A percentile compares a stretch with the other conserved stretches of the same genome.
Conservation (phyloP, 768 basidiomycete genomes). For the Lactifluus hygrophoroides region DNA sequence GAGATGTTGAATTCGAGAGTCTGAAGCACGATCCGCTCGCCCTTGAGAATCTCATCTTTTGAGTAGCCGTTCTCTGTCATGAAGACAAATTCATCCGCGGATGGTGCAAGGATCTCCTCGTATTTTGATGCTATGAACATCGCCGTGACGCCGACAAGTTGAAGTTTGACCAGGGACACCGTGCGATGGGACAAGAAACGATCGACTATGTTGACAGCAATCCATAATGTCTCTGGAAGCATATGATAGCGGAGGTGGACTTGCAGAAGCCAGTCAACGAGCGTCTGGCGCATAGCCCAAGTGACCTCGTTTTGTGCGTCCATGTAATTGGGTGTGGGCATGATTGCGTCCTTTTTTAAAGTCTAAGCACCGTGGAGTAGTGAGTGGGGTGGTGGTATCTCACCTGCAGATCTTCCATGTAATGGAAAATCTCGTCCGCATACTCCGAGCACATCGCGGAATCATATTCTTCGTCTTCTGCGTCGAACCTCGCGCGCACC, state of each 20-base stretch:
- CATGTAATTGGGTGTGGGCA: conserved; percentile 95
- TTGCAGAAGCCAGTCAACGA: conserved; percentile 97
- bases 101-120: conserved; percentile 96
- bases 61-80: conserved; percentile 95
- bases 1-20: conserved; percentile 93
- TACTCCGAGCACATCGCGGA: conserved; percentile 98
- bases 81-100: conserved; percentile 95
- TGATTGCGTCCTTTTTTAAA: conserved; percentile 57
- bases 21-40: conserved; percentile 93
- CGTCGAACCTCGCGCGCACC: conserved; percentile 54
- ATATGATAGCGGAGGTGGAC: conserved; percentile 98
- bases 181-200: conserved; percentile 63
- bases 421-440: conserved; percentile 94
- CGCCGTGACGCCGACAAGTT: conserved; percentile 95
- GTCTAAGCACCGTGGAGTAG: conserved; percentile 21
- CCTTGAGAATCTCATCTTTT: conserved; percentile 95
- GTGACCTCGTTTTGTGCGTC: conserved; percentile 83
- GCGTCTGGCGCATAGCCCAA: conserved; percentile 92
- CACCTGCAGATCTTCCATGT: conserved; percentile 93
- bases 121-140: conserved; percentile 99
- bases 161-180: conserved; percentile 76
- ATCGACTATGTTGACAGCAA: conserved; percentile 91
- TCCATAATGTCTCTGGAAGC: conserved; percentile 99
- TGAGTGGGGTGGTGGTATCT: conserved; percentile 20
- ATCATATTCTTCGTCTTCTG: conserved; percentile 69